These are phyloP conservation scores for Macaranga tanarius DNA, from an alignment of 441 rosid genomes.

Conservation along the genomic window DNA sequence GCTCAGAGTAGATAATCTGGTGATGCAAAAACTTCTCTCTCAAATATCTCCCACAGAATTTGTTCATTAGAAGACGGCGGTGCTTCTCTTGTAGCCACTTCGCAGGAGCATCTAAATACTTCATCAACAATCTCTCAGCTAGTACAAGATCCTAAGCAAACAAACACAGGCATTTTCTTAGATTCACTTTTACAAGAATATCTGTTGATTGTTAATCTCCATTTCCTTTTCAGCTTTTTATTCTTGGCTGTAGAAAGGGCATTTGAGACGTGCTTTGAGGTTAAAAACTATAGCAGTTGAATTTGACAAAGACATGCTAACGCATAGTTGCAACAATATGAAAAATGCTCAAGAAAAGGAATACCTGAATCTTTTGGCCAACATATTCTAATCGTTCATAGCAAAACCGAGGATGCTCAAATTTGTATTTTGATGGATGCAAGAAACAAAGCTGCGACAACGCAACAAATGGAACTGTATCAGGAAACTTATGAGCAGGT, in stretches of 20 bases:
- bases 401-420: conserved; percentile 92
- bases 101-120: conserved; percentile 93
- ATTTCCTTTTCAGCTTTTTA: not conserved
- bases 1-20: conserved; percentile 55
- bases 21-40: conserved; percentile 78
- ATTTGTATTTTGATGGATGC: conserved; percentile 94
- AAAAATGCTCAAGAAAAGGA: not conserved
- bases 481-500: conserved; percentile 17
- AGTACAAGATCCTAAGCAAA: conserved; percentile 67
- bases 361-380: conserved; percentile 97
- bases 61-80: conserved; percentile 83
- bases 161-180: not conserved
- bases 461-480: conserved; percentile 19
- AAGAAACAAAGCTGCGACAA: conserved; percentile 77
- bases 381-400: conserved; percentile 79
- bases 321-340: not conserved
- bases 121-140: conserved; percentile 91
- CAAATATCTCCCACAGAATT: conserved; percentile 77
- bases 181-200: not conserved
- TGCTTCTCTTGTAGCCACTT: conserved; percentile 89
- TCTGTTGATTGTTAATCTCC: not conserved
- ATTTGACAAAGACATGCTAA: not conserved
- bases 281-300: not conserved
- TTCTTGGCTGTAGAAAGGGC: not conserved
- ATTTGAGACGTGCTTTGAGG: not conserved